Evolutionary conservation across 2,329 filamentous ascomycete species (phyloP).

Genomic region (Nemania serpens): DNA sequence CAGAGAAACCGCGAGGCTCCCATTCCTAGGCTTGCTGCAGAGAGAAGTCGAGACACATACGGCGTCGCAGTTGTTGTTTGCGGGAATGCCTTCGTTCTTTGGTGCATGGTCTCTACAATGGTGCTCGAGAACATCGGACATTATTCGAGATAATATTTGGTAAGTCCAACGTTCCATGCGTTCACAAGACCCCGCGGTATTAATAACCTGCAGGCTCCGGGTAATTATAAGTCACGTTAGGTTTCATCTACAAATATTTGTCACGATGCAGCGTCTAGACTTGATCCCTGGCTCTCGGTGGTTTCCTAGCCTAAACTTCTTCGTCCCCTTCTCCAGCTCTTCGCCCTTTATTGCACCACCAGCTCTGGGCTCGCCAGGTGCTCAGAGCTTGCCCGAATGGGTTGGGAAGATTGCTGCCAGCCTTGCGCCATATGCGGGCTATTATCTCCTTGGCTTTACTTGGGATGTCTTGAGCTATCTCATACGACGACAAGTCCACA

Average conservation of each 20-base stretch:
- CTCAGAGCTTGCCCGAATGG: constrained; percentile 50
- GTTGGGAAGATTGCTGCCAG: constrained; percentile 48
- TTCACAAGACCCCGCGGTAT: background rate
- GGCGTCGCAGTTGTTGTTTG: constrained; percentile 41
- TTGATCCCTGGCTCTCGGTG: constrained; percentile 48
- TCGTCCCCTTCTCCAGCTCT: constrained; percentile 57
- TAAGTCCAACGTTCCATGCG: constrained; percentile 26
- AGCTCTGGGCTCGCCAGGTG: constrained; percentile 45
- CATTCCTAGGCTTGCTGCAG: constrained; percentile 52
- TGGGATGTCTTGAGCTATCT: constrained; percentile 44
- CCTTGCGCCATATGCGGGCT: constrained; percentile 53
- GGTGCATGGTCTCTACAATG: constrained; percentile 42
- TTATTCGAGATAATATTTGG: constrained; percentile 33
- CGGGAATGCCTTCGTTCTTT: constrained; percentile 49
- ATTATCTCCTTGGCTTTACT: constrained; percentile 49
- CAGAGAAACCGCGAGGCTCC: constrained; percentile 52
- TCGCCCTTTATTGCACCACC: constrained; percentile 57
- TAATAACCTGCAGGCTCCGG: constrained; percentile 34
- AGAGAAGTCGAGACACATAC: constrained; percentile 44
- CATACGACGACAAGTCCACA: constrained; percentile 48
- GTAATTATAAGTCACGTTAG: constrained; percentile 46
- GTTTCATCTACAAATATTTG: constrained; percentile 57
- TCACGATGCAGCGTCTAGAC: constrained; percentile 57
- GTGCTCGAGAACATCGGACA: constrained; percentile 29
- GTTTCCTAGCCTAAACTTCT: constrained; percentile 55